phyloP scores from a whole-genome alignment of 495 filamentous ascomycete genomes.

The Xylaria palmicola region DNA sequence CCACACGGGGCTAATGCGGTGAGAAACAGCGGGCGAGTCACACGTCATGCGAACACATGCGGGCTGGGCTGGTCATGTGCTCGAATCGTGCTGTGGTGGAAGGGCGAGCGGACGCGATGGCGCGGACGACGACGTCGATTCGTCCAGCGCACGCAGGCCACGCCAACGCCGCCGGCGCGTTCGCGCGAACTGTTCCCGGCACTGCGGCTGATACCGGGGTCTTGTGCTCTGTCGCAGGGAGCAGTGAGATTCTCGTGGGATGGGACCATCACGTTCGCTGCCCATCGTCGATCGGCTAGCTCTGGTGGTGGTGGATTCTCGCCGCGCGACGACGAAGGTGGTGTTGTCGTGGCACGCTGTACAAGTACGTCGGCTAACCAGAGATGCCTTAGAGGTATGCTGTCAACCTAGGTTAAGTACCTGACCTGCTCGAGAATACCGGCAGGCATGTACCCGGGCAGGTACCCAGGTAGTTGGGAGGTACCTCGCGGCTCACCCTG shows the following conservation, averaged over 20 bases:
- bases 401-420: too few species aligned
- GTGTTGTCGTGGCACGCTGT: too few species aligned
- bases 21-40: constrained; percentile 11
- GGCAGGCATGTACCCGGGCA: too few species aligned
- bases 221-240: not conserved
- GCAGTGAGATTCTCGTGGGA: not conserved
- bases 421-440: too few species aligned
- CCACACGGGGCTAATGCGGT: constrained; percentile 7
- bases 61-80: constrained; percentile 15
- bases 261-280: not conserved
- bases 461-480: too few species aligned
- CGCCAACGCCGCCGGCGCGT: not conserved
- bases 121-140: constrained; percentile 13
- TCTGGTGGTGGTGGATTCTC: too few species aligned
- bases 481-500: too few species aligned
- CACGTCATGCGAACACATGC: constrained; percentile 11
- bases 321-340: too few species aligned
- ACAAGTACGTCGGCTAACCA: too few species aligned
- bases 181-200: not conserved
- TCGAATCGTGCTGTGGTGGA: constrained; percentile 3
- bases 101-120: not conserved
- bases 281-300: not conserved
- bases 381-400: too few species aligned
- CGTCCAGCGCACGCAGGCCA: not conserved
- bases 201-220: constrained; percentile 5